Conservation (phyloP, 148 eudicot species). For the Camellia japonica region DNA sequence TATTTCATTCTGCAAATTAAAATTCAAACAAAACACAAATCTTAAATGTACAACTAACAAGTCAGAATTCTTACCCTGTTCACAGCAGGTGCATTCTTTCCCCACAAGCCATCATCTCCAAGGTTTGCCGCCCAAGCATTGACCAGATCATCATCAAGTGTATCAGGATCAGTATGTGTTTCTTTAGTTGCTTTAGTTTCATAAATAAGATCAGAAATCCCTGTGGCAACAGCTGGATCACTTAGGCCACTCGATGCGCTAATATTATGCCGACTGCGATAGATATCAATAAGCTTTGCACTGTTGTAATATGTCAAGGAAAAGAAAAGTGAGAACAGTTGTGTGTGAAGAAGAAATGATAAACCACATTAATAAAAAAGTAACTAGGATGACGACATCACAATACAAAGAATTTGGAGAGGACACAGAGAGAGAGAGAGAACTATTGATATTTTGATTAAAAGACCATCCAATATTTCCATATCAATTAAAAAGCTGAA, state of each 20-base stretch:
- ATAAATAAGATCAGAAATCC: conserved; percentile 92
- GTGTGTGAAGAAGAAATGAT: neutral
- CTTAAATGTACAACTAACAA: neutral
- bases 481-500: neutral
- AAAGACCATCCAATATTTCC: too few species aligned
- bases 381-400: neutral
- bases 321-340: conserved; percentile 12
- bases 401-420: conserved; percentile 4
- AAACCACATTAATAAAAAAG: neutral
- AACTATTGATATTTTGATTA: too few species aligned
- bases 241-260: conserved; percentile 77
- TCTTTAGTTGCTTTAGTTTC: conserved; percentile 63
- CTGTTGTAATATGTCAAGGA: conserved; percentile 39
- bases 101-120: conserved; percentile 91
- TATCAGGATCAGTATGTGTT: conserved; percentile 52
- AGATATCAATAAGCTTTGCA: conserved; percentile 86
- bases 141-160: conserved; percentile 93
- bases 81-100: conserved; percentile 91
- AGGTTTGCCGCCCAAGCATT: conserved; percentile 98
- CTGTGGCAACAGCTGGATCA: conserved; percentile 93
- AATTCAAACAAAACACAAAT: neutral
- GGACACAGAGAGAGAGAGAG: too few species aligned
- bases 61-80: conserved; percentile 62
- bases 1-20: neutral
- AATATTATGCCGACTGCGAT: conserved; percentile 88